Percentiles rank a stretch among this genome's conserved stretches.
These are phyloP conservation scores for Wallacemonas rigidus DNA, from an alignment of 208 protist species.

Conservation along the genomic window DNA sequence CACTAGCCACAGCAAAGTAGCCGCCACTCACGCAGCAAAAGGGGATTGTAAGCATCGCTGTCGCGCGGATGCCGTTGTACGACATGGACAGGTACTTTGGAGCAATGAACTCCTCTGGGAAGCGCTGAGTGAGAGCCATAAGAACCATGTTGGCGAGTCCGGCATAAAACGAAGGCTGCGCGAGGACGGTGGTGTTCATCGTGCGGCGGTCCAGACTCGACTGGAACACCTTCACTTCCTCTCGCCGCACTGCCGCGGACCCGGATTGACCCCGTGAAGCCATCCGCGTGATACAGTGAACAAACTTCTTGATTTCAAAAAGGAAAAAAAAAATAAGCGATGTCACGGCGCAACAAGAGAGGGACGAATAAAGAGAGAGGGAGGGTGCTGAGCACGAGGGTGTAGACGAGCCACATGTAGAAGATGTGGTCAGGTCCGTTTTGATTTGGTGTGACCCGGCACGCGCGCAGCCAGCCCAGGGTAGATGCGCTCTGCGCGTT, in stretches of 20 bases:
- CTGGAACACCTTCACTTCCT: conserved; percentile 84
- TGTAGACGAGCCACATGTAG: neutral
- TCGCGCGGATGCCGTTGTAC: conserved; percentile 76
- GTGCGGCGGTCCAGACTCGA: conserved; percentile 73
- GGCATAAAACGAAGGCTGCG: conserved; percentile 84
- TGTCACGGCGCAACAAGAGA: neutral
- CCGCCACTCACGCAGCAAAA: conserved; percentile 74
- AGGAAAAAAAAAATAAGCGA: neutral
- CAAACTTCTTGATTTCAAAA: neutral
- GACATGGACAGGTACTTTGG: conserved; percentile 73
- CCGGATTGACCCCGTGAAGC: neutral
- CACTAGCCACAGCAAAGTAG: conserved; percentile 77
- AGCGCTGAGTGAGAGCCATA: conserved; percentile 79
- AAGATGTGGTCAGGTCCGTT: neutral
- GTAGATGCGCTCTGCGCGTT: too few relatives aligned
- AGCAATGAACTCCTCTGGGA: conserved; percentile 82
- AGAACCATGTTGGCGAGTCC: conserved; percentile 68
- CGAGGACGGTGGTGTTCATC: conserved; percentile 71
- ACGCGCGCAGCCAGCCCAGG: too few relatives aligned
- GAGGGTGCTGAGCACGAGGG: neutral
- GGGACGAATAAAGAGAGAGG: neutral
- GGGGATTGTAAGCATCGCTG: conserved; percentile 72
- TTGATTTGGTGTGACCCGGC: too few relatives aligned
- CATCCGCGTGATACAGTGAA: neutral
- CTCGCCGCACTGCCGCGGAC: conserved; percentile 12